Base-by-base conservation (phyloP, 805 yeast genomes). In the Myxozyma udenii region DNA sequence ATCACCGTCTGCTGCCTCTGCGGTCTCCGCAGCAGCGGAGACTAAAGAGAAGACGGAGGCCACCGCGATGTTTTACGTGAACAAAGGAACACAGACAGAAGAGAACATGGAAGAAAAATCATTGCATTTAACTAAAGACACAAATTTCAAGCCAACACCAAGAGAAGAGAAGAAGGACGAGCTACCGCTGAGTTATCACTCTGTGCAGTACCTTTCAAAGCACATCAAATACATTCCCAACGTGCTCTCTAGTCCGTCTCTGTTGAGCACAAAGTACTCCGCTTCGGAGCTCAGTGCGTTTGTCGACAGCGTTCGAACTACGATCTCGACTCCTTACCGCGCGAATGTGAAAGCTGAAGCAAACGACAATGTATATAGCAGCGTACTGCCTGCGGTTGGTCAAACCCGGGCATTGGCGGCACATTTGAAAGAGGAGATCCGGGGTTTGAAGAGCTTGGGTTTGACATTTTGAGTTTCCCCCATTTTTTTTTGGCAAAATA, bases 51-150 rank as follows among this genome's bases (percentile, higher is more conserved):
- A 9, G 3, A 16, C 14, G 18, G 25, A 28, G 23, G 35, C 42
- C 9, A 2, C 21, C 16, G 48, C 18, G 43, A 46, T n/a, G 22
- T n/a, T 14, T 7, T 51, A 43, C 26, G 51, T 53, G 7, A 33
- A 48, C 26, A 51, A 49, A 18, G 50, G 47, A 41, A 55, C 57
- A 3, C 60, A 55, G 46, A 55, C 60, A 2, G 57, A 45, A 9
- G 46, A 41, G 9, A 18, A 19, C 25, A 6, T 36, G 7, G 49
- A 37, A 4, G 39, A 33, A 14, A 1, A 25, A 3, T 4, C 14
- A 6, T 2, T 9, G 5, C 25, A 30, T 16, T 44, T 33, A n/a
- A 35, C 25, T 16, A 36, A 42, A 16, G 38, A 37, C 32, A 33
- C 16, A 24, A 30, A 14, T 9, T n/a, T 16, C 28, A 32, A 3